Percentiles rank a stretch among this genome's conserved stretches.
Evolutionary conservation across 805 yeast species (phyloP).

Genomic region (Metschnikowia borealis): DNA sequence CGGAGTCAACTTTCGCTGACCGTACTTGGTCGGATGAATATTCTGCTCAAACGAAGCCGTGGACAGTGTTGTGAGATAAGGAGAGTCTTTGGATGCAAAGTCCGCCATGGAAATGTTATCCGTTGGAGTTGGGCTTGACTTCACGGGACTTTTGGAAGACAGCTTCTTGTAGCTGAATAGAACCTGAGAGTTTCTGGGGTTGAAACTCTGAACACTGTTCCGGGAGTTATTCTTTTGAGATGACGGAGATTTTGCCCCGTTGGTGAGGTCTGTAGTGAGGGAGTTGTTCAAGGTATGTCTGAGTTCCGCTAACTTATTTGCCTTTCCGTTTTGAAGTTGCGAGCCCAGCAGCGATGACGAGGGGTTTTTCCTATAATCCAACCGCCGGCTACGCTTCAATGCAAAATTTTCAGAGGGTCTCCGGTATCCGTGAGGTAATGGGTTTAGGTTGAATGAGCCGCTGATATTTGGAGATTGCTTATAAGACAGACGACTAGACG

Average conservation of each 20-base stretch:
- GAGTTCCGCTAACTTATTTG: conserved; percentile 24
- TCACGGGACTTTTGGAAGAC: conserved; percentile 4
- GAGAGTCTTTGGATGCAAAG: conserved; percentile 18
- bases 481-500: not conserved
- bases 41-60: conserved; percentile 10
- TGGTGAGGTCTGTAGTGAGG: not conserved
- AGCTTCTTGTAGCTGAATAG: conserved; percentile 32
- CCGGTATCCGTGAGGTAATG: not conserved
- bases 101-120: conserved; percentile 4
- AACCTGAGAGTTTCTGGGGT: conserved; percentile 31
- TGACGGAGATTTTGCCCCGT: not conserved
- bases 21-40: conserved; percentile 12
- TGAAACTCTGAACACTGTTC: conserved; percentile 14
- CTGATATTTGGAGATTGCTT: not conserved
- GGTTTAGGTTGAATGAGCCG: not conserved
- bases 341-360: conserved; percentile 20
- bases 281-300: conserved; percentile 15
- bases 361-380: conserved; percentile 34
- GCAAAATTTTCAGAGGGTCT: conserved; percentile 22
- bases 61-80: conserved; percentile 18
- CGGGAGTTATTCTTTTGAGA: not conserved
- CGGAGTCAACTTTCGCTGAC: conserved; percentile 12
- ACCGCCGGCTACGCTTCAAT: conserved; percentile 36
- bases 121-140: not conserved
- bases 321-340: conserved; percentile 23